phyloP scores from a whole-genome alignment of 129 eudicot species.

The Artemisia argyi region DNA sequence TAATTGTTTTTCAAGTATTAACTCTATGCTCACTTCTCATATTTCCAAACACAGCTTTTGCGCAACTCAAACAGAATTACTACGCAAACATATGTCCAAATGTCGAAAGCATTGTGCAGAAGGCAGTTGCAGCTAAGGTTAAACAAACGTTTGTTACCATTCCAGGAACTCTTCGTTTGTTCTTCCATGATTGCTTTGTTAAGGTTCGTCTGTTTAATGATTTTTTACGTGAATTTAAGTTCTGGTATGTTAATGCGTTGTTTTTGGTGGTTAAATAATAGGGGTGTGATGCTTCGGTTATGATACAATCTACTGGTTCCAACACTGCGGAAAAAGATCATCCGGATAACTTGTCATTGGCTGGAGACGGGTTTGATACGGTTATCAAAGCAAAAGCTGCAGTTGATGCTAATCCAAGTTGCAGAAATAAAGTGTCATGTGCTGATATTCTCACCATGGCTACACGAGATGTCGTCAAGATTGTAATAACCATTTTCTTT shows the following conservation, averaged over 20 bases:
- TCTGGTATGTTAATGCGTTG: not conserved
- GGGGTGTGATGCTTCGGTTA: constrained; percentile 94
- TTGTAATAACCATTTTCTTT: constrained; percentile 29
- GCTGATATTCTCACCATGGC: constrained; percentile 95
- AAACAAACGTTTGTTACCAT: constrained; percentile 69
- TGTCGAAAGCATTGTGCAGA: constrained; percentile 63
- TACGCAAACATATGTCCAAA: constrained; percentile 75
- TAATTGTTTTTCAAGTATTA: constrained; percentile 26
- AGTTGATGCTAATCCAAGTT: constrained; percentile 56
- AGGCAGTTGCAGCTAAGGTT: constrained; percentile 49
- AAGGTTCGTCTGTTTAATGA: constrained; percentile 37
- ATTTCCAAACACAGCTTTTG: constrained; percentile 35
- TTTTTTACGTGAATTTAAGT: not conserved
- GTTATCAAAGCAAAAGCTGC: constrained; percentile 82
- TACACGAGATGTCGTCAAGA: constrained; percentile 67
- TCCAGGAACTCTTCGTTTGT: constrained; percentile 76
- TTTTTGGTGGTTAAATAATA: not conserved
- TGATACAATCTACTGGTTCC: constrained; percentile 49
- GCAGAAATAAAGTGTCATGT: constrained; percentile 79
- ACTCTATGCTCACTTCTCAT: constrained; percentile 33
- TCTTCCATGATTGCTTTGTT: constrained; percentile 91
- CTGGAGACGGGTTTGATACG: constrained; percentile 87
- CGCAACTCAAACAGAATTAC: constrained; percentile 57
- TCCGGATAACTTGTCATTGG: constrained; percentile 66
- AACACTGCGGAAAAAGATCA: constrained; percentile 79